Conservation (phyloP, 495 filamentous ascomycete genomes). For the Xylaria flabelliformis region DNA sequence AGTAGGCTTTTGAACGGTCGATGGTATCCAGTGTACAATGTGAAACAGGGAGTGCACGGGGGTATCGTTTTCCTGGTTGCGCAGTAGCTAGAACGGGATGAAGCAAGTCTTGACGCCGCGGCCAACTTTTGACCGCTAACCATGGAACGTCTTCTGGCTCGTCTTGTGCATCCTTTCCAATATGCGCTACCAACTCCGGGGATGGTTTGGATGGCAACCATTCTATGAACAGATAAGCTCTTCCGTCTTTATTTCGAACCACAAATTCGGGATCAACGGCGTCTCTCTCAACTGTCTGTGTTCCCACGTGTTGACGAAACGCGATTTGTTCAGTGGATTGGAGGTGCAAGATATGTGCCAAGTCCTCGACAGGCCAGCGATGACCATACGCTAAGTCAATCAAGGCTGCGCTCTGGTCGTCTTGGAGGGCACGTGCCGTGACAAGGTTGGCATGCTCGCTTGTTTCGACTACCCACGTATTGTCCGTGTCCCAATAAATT, state of each 20-base stretch:
- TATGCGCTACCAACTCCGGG: slow-evolving; percentile 33
- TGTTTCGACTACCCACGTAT: slow-evolving; percentile 49
- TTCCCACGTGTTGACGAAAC: slow-evolving; percentile 31
- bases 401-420: slow-evolving; percentile 53
- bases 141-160: slow-evolving; percentile 51
- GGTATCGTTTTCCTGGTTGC: slow-evolving; percentile 40
- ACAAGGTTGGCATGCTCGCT: slow-evolving; percentile 31
- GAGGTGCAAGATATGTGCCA: slow-evolving; percentile 50
- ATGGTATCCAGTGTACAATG: slow-evolving; percentile 57
- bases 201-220: slow-evolving; percentile 49
- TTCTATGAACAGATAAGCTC: slow-evolving; percentile 42
- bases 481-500: slow-evolving; percentile 57
- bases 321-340: slow-evolving; percentile 37
- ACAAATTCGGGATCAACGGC: slow-evolving; percentile 34
- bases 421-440: slow-evolving; percentile 32
- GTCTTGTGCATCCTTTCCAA: slow-evolving; percentile 34
- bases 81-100: slow-evolving; percentile 42
- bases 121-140: slow-evolving; percentile 56
- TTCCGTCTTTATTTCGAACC: slow-evolving; percentile 40
- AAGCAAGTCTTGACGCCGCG: slow-evolving; percentile 67
- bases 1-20: slow-evolving; percentile 64
- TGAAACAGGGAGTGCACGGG: slow-evolving; percentile 41
- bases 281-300: slow-evolving; percentile 25
- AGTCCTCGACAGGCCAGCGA: slow-evolving; percentile 40
- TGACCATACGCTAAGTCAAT: slow-evolving; percentile 58